A percentile compares a stretch with the other conserved stretches of the same genome.
Conservation (phyloP, 1,139 yeast species). For the Suhomyces wounanorum region DNA sequence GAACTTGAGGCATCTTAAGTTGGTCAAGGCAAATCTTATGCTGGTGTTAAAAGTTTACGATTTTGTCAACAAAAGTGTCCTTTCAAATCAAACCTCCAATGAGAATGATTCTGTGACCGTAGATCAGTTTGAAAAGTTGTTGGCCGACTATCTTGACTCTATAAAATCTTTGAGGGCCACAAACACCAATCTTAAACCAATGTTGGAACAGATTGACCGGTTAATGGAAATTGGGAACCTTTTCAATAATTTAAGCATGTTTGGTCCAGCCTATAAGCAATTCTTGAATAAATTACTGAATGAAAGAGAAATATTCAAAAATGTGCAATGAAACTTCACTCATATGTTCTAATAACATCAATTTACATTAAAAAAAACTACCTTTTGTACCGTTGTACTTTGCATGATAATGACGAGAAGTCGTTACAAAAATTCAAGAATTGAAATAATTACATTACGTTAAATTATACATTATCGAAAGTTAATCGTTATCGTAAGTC, state of each 20-base stretch:
- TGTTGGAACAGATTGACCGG: conserved; percentile 41
- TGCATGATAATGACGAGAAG: not conserved
- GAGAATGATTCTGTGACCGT: conserved; percentile 6
- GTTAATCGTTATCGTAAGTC: conserved; percentile 1
- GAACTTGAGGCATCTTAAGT: conserved; percentile 45
- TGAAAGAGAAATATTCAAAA: conserved; percentile 24
- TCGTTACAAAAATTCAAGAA: not conserved
- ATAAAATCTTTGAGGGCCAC: conserved; percentile 36
- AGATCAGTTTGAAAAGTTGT: conserved; percentile 14
- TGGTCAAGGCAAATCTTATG: conserved; percentile 45
- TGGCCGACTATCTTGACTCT: conserved; percentile 40
- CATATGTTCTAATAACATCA: not conserved
- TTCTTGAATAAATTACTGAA: conserved; percentile 40
- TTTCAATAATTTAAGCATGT: conserved; percentile 52
- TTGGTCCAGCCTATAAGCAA: conserved; percentile 46
- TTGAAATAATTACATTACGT: not conserved
- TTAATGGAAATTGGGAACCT: conserved; percentile 52
- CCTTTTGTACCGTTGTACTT: not conserved
- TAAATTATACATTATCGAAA: conserved; percentile 2
- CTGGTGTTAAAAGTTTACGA: conserved; percentile 49
- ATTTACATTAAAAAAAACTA: too few species aligned
- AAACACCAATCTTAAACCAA: conserved; percentile 22
- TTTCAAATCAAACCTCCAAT: not conserved
- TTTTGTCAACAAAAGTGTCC: conserved; percentile 9
- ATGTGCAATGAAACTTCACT: not conserved